These are phyloP conservation scores for Fraxinus platypoda DNA, from an alignment of 305 asterid species.

Conservation along the genomic window DNA sequence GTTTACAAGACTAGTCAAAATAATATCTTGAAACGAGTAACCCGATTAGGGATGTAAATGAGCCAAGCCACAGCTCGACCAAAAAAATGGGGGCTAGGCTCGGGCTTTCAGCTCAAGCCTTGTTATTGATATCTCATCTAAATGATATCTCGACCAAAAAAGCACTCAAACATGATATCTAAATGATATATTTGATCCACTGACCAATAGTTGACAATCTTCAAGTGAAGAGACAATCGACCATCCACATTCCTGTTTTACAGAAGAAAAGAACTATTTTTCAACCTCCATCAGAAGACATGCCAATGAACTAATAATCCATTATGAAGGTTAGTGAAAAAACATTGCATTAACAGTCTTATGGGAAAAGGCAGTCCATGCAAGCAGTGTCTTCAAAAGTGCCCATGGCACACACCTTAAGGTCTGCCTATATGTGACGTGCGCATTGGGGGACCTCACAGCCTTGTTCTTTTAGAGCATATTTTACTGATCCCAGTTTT, in stretches of 20 bases:
- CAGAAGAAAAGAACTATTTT: not conserved
- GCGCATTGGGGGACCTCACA: not conserved
- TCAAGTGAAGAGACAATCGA: not conserved
- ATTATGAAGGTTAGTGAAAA: not conserved
- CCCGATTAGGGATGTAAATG: not conserved
- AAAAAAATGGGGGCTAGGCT: too few relatives aligned
- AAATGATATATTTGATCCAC: not conserved
- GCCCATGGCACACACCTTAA: not conserved
- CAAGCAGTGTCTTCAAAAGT: not conserved
- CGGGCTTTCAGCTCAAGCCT: too few relatives aligned
- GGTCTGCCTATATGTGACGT: not conserved
- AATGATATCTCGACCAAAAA: too few relatives aligned
- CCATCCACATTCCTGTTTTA: not conserved
- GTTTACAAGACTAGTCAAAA: not conserved
- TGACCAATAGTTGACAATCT: constrained; percentile 4
- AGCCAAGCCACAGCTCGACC: too few relatives aligned
- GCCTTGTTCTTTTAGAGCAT: not conserved
- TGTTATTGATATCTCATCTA: too few relatives aligned
- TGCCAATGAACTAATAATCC: not conserved
- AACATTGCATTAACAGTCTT: not conserved
- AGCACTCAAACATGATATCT: not conserved
- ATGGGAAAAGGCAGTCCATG: not conserved
- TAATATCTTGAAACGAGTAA: not conserved
- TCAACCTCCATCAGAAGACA: not conserved
- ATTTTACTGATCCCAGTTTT: not conserved